Evolutionary conservation across 306 rosid species (phyloP).

Genomic region (Nissolia schottii): DNA sequence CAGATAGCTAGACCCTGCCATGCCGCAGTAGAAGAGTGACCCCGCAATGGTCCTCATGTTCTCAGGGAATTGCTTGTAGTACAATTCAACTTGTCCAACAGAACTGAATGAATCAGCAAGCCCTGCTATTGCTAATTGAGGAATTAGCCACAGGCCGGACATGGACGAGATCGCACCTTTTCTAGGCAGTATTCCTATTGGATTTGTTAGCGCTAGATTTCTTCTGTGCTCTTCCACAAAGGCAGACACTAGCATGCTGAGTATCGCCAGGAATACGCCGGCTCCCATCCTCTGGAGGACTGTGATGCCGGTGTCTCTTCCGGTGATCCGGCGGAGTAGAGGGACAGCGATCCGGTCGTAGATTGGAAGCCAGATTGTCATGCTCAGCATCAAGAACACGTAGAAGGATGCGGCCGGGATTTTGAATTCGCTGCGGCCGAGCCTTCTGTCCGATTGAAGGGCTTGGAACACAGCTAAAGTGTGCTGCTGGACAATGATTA

Average conservation of each 20-base stretch:
- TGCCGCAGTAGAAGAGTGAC: constrained; percentile 56
- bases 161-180: constrained; percentile 73
- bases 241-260: constrained; percentile 54
- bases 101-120: constrained; percentile 51
- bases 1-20: constrained; percentile 67
- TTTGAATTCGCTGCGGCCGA: constrained; percentile 45
- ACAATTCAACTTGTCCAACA: constrained; percentile 67
- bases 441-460: constrained; percentile 57
- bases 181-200: constrained; percentile 56
- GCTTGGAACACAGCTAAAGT: constrained; percentile 78
- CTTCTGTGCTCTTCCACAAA: constrained; percentile 52
- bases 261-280: constrained; percentile 50
- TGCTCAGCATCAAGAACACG: constrained; percentile 56
- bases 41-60: constrained; percentile 89
- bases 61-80: constrained; percentile 88
- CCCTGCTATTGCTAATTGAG: constrained; percentile 59
- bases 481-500: constrained; percentile 47
- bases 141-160: constrained; percentile 70
- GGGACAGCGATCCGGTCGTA: constrained; percentile 65
- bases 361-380: constrained; percentile 63
- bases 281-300: constrained; percentile 68
- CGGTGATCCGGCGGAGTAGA: constrained; percentile 40
- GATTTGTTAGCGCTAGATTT: constrained; percentile 37
- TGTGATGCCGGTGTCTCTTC: constrained; percentile 73
- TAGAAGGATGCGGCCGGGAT: constrained; percentile 71